Conservation (phyloP, 257 asterid species). For the Gardenia jasminoides region DNA sequence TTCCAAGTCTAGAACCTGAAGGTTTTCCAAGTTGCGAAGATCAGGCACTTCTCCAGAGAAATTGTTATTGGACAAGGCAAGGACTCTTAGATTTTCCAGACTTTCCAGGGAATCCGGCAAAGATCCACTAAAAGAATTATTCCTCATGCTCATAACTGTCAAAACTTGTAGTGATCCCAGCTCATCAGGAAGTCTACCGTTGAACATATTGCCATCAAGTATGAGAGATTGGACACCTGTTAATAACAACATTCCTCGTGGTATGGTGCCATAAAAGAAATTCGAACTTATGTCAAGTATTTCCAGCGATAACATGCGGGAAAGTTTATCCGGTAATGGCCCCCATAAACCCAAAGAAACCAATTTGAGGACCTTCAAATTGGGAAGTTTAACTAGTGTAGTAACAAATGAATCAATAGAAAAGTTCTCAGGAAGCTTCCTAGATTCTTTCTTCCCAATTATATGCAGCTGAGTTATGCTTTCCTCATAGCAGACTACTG, state of each 20-base stretch:
- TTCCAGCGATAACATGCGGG: conserved; percentile 61
- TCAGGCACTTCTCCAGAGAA: conserved; percentile 79
- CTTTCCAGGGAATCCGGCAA: conserved; percentile 54
- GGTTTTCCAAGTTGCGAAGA: conserved; percentile 57
- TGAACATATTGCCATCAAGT: conserved; percentile 62
- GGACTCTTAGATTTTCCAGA: conserved; percentile 58
- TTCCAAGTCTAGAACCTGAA: conserved; percentile 68
- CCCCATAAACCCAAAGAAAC: conserved; percentile 92
- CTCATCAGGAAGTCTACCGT: conserved; percentile 52
- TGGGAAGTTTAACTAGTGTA: conserved; percentile 49
- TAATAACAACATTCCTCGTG: conserved; percentile 44
- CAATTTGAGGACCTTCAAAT: conserved; percentile 71
- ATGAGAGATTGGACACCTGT: conserved; percentile 59
- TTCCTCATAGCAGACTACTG: conserved; percentile 68
- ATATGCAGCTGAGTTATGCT: conserved; percentile 83
- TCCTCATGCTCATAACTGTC: conserved; percentile 54
- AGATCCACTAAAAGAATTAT: conserved; percentile 50
- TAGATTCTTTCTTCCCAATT: conserved; percentile 41
- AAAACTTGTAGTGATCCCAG: conserved; percentile 53
- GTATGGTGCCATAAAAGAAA: conserved; percentile 58
- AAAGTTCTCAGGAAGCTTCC: conserved; percentile 54
- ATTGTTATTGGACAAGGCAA: conserved; percentile 60
- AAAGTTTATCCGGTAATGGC: conserved; percentile 44
- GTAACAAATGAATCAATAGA: conserved; percentile 61
- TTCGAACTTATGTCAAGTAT: conserved; percentile 79